Conservation (phyloP, 2,329 filamentous ascomycete genomes). For the Tolypocladium amazonense region DNA sequence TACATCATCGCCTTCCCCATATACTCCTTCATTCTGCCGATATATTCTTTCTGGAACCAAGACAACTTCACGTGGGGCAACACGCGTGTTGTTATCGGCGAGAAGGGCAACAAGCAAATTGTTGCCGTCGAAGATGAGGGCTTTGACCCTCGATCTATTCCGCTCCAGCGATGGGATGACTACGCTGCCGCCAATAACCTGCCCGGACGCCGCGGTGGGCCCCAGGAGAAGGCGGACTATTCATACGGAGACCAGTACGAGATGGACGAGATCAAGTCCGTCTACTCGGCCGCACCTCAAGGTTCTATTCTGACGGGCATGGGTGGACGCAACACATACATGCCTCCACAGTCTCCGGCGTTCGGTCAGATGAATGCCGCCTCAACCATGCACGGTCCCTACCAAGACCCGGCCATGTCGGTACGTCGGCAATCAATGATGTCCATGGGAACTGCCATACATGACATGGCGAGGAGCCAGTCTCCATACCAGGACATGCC, state of each 20-base stretch:
- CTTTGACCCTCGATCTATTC: conserved; percentile 87
- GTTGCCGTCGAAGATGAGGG: conserved; percentile 74
- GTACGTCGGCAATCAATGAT: conserved; percentile 61
- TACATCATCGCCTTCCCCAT: conserved; percentile 94
- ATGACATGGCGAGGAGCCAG: conserved; percentile 36
- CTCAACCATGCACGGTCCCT: conserved; percentile 34
- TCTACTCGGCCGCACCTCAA: conserved; percentile 85
- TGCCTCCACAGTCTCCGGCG: conserved; percentile 74
- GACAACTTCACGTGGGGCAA: conserved; percentile 99
- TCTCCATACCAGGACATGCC: conserved; percentile 50
- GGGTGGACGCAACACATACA: conserved; percentile 60
- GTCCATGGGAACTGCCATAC: conserved; percentile 44
- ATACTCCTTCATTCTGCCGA: conserved; percentile 78
- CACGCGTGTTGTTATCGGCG: conserved; percentile 91
- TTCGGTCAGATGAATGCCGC: conserved; percentile 44
- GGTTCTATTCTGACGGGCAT: conserved; percentile 84
- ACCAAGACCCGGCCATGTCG: conserved; percentile 38
- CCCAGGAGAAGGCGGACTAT: conserved; percentile 52
- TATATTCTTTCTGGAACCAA: conserved; percentile 99
- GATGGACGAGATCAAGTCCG: conserved; percentile 95
- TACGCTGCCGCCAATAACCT: conserved; percentile 81
- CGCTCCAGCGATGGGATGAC: conserved; percentile 94
- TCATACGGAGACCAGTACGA: conserved; percentile 74
- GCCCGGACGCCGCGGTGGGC: conserved; percentile 74
- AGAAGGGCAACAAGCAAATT: conserved; percentile 85